A percentile compares a stretch with the other conserved stretches of the same genome.
Evolutionary conservation across 768 basidiomycete genomes (phyloP).

Genomic region (Tylopilus plumbeoviolaceoides): DNA sequence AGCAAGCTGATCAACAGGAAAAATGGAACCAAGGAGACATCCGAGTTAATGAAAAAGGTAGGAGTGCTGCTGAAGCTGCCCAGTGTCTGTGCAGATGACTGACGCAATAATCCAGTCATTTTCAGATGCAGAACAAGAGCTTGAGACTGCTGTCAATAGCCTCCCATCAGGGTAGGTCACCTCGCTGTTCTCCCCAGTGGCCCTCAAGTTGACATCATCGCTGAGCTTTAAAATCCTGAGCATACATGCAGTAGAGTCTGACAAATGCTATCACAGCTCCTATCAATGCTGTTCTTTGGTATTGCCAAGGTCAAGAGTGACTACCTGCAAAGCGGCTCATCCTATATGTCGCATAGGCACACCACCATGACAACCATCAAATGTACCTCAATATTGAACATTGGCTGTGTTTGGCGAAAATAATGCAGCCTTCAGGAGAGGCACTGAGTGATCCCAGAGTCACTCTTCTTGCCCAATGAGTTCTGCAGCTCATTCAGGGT

Average conservation of each 20-base stretch:
- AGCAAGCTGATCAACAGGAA: no score
- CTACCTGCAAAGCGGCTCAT: neutral
- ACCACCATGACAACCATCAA: no score
- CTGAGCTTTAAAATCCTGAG: neutral
- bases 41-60: conserved; percentile 18
- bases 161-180: conserved; percentile 11
- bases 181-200: neutral
- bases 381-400: no score
- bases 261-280: neutral
- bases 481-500: conserved; percentile 5
- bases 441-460: conserved; percentile 10
- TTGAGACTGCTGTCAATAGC: conserved; percentile 13
- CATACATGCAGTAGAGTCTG: neutral
- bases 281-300: neutral
- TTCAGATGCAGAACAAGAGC: conserved; percentile 11
- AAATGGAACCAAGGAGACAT: conserved; percentile 8
- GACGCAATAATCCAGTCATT: conserved; percentile 6
- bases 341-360: neutral
- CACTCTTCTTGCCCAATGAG: conserved; percentile 3
- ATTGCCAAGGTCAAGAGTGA: neutral
- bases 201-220: neutral
- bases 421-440: neutral
- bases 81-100: neutral
- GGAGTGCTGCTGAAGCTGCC: no score
- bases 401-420: no score